Evolutionary conservation across 345 rosid species (phyloP).

Genomic region (Mangifera indica): DNA sequence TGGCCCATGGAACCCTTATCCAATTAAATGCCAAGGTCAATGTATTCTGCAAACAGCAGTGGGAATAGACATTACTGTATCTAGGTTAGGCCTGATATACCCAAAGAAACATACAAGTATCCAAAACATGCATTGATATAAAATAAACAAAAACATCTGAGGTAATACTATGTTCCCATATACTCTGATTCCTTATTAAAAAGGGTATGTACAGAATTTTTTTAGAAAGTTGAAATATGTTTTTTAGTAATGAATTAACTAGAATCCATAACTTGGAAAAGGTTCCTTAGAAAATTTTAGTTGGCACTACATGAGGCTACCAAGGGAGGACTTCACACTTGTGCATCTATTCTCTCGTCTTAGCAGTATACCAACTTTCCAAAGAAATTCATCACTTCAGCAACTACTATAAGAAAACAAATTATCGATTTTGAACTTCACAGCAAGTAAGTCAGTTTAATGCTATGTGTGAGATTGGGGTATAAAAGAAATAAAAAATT

Average conservation of each 20-base stretch:
- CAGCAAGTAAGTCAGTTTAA: neutral
- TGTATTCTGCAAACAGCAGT: neutral
- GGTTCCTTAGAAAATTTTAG: too few relatives aligned
- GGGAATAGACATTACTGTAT: neutral
- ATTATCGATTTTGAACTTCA: neutral
- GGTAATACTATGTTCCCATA: neutral
- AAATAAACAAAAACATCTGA: neutral
- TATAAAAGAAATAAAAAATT: neutral
- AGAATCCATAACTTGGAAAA: slow-evolving; percentile 1
- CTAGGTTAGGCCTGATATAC: neutral
- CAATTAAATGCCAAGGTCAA: neutral
- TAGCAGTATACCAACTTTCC: neutral
- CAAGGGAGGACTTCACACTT: too few relatives aligned
- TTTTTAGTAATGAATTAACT: neutral
- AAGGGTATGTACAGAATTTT: neutral
- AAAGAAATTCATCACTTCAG: neutral
- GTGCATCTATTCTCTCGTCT: neutral
- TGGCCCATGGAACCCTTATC: neutral
- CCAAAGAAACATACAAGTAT: neutral
- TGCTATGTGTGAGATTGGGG: neutral
- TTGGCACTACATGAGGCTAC: too few relatives aligned
- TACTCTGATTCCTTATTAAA: neutral
- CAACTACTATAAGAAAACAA: too few relatives aligned
- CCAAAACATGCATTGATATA: neutral
- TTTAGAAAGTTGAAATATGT: neutral